Percentiles rank a stretch among this genome's conserved stretches.
phyloP scores from a whole-genome alignment of 148 eudicot species.

The Vaccinium vitisidaea region DNA sequence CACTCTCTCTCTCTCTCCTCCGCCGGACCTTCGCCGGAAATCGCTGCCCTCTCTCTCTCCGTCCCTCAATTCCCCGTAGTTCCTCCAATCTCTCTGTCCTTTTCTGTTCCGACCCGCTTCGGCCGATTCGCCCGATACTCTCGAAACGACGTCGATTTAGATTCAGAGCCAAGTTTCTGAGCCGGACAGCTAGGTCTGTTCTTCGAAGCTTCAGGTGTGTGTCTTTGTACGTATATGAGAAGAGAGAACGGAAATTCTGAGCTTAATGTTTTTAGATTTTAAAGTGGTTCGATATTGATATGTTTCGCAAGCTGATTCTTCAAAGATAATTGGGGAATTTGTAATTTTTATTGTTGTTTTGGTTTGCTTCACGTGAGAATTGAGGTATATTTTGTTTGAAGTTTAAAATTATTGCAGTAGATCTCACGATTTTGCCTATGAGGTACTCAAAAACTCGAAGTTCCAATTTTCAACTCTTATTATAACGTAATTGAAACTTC shows the following conservation, averaged over 20 bases:
- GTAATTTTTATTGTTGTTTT: not conserved
- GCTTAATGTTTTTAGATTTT: not conserved
- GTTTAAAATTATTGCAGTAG: not conserved
- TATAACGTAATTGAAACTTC: not conserved
- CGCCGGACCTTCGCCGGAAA: slow-evolving; percentile 32
- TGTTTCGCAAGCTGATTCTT: slow-evolving; percentile 3
- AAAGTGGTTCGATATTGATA: not conserved
- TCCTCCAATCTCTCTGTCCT: not conserved
- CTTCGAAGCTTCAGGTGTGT: not conserved
- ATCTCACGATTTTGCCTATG: not conserved
- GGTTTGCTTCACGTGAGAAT: not conserved
- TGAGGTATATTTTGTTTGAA: not conserved
- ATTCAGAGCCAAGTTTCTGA: slow-evolving; percentile 1
- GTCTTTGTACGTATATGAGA: not conserved
- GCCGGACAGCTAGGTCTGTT: not conserved
- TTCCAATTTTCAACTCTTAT: not conserved
- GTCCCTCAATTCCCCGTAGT: not conserved
- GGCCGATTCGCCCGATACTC: slow-evolving; percentile 35
- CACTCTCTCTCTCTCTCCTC: slow-evolving; percentile 25
- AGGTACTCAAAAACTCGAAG: not conserved
- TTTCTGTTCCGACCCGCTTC: slow-evolving; percentile 10
- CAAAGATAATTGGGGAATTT: not conserved
- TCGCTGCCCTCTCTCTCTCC: not conserved
- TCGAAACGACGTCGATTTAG: slow-evolving; percentile 2
- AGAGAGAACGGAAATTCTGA: not conserved